phyloP scores from a whole-genome alignment of 2,329 filamentous ascomycete species.

The Alternaria sp. region DNA sequence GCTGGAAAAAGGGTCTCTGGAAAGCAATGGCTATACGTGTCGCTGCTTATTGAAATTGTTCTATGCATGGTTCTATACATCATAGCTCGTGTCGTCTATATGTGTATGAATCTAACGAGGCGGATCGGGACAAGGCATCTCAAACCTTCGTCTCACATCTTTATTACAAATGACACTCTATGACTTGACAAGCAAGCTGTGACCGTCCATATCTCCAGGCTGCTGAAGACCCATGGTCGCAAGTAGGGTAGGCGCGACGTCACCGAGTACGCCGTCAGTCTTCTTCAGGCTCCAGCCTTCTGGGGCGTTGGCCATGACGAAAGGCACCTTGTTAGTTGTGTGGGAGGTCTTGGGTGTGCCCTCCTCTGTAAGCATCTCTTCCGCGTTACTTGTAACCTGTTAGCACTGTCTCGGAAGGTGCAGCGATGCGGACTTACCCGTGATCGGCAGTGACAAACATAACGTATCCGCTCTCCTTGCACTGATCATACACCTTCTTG shows the following conservation, averaged over 20 bases:
- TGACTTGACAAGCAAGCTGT: slow-evolving; percentile 79
- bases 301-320: slow-evolving; percentile 97
- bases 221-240: slow-evolving; percentile 89
- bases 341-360: slow-evolving; percentile 98
- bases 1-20: not conserved
- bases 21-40: not conserved
- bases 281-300: slow-evolving; percentile 86
- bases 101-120: not conserved
- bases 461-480: slow-evolving; percentile 90
- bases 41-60: not conserved
- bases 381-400: slow-evolving; percentile 71
- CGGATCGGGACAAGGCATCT: not conserved
- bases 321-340: slow-evolving; percentile 96
- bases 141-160: not conserved
- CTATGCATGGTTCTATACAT: not conserved
- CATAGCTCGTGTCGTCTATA: not conserved
- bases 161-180: slow-evolving; percentile 34
- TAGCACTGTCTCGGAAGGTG: slow-evolving; percentile 19
- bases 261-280: slow-evolving; percentile 87
- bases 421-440: slow-evolving; percentile 61
- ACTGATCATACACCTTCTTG: slow-evolving; percentile 87
- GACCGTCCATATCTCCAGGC: slow-evolving; percentile 90
- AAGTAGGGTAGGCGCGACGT: slow-evolving; percentile 94
- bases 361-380: slow-evolving; percentile 98
- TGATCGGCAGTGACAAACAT: slow-evolving; percentile 97